Percentiles rank a stretch among this genome's conserved stretches.
Evolutionary conservation across 108 stramenopile species (phyloP).

Genomic region (Parmales sp.): DNA sequence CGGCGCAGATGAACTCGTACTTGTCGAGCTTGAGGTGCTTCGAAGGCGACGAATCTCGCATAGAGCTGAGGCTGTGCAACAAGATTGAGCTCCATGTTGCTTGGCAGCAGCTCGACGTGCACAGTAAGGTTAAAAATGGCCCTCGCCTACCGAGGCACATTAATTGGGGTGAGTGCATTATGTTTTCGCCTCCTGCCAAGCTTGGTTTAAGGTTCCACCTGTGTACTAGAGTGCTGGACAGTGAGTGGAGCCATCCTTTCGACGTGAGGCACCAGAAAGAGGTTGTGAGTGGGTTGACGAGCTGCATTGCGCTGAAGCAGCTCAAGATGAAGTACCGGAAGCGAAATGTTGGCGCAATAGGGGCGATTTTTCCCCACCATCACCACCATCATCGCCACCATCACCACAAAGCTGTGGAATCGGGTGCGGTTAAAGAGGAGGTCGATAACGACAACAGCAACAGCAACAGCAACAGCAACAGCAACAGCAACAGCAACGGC

Average conservation of each 20-base stretch:
- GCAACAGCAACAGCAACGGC: not conserved
- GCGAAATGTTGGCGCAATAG: not conserved
- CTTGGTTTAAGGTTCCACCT: not conserved
- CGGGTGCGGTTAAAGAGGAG: not conserved
- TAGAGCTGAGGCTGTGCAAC: constrained; percentile 3
- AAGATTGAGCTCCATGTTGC: constrained; percentile 5
- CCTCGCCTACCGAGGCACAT: not conserved
- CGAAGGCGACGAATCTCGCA: too few relatives aligned
- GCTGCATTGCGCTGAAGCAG: not conserved
- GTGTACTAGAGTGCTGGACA: constrained; percentile 5
- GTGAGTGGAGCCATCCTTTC: constrained; percentile 1
- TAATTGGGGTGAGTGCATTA: constrained; percentile 3
- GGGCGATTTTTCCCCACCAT: too few relatives aligned
- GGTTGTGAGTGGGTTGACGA: not conserved
- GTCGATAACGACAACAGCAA: not conserved
- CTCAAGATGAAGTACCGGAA: not conserved
- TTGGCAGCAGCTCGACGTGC: constrained; percentile 10
- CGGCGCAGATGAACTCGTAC: too few relatives aligned
- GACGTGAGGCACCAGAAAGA: constrained; percentile 3
- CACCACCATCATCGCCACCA: too few relatives aligned
- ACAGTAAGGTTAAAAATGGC: not conserved
- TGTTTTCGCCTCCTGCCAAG: constrained; percentile 1
- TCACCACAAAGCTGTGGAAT: not conserved
- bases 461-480: not conserved
- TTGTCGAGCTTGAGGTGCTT: too few relatives aligned